phyloP scores from a whole-genome alignment of 768 basidiomycete genomes.

The Leccinum fibrillosum region DNA sequence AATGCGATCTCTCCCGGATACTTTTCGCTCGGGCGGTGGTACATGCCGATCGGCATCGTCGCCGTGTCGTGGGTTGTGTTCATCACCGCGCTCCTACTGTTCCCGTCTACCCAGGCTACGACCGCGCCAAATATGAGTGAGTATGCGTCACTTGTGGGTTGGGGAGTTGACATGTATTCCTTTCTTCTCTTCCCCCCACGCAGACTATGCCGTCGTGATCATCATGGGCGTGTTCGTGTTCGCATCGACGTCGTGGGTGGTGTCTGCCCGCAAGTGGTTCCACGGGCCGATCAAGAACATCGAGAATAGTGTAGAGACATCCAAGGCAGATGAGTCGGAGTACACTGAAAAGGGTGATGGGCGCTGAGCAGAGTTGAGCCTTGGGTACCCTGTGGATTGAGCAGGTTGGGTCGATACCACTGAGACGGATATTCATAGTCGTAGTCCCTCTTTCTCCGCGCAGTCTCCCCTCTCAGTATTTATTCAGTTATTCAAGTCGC shows the following conservation, averaged over 20 bases:
- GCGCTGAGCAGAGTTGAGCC: background rate
- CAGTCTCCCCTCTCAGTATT: no score
- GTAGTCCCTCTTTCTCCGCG: no score
- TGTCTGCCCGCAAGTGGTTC: constrained; percentile 72
- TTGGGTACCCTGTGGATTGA: background rate
- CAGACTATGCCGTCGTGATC: constrained; percentile 69
- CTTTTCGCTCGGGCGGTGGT: constrained; percentile 61
- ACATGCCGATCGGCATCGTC: constrained; percentile 53
- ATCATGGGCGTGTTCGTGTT: constrained; percentile 64
- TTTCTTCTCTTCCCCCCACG: no score
- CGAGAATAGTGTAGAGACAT: constrained; percentile 17
- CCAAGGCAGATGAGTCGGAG: constrained; percentile 9
- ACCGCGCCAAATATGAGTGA: constrained; percentile 53
- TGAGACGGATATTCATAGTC: no score
- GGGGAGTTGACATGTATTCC: background rate
- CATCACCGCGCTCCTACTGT: constrained; percentile 55
- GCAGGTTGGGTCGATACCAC: no score
- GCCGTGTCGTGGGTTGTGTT: constrained; percentile 70
- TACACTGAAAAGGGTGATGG: background rate
- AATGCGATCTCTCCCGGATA: constrained; percentile 54
- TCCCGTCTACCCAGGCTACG: constrained; percentile 44
- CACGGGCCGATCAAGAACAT: constrained; percentile 58
- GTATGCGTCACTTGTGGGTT: constrained; percentile 18
- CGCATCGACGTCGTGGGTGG: constrained; percentile 58
- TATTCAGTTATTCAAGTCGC: no score